Evolutionary conservation across 2,329 filamentous ascomycete species (phyloP), one percentile per base, ranked within the genome.

Genomic region (Claviceps sp.): DNA sequence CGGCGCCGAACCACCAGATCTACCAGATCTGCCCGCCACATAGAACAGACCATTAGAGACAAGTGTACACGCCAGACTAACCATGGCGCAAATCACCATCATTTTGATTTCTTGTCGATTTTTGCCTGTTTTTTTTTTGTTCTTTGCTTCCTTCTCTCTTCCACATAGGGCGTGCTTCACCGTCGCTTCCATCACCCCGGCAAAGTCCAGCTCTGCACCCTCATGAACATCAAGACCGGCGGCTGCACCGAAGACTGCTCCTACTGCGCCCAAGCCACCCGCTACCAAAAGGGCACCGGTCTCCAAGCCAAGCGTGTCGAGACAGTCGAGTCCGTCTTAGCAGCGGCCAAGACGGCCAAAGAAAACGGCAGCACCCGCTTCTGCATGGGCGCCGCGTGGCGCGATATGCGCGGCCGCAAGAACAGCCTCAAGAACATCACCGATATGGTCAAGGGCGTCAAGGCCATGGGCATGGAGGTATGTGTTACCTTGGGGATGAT

Each of bases 401-500:
- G 89, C 40, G 89, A 95, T 68, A 95, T 95, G 89, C 84, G 87
- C 14, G 89, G 89, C 18, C 85, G 89, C 58, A 93, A 90, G 70
- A 88, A 85, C 45, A 84, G 81, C 57, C 71, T 95, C 50, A 83
- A 82, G 68, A 93, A 93, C 66, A 84, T 95, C 67, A 87, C 87
- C 62, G 81, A 79, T 50, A 95, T 95, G 89, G 81, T 95, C 4
- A 75, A 80, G 52, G 89, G 89, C 1, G 87, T 95, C 20, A 77
- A 84, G 26, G 84, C 70, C 1, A 76, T 95, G 76, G 87, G 84
- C 47, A 91, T 95, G 87, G 89, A 95, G 67, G 84, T 82, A 7
- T 95, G 89, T 66, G 89, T 95, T n/a, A 95, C 89, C 1, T 76
- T 95, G 20, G 89, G 89, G 59, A 95, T 95, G 89, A 89, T 95